Evolutionary conservation across 441 rosid species (phyloP).

Genomic region (Mallotus japonicus): DNA sequence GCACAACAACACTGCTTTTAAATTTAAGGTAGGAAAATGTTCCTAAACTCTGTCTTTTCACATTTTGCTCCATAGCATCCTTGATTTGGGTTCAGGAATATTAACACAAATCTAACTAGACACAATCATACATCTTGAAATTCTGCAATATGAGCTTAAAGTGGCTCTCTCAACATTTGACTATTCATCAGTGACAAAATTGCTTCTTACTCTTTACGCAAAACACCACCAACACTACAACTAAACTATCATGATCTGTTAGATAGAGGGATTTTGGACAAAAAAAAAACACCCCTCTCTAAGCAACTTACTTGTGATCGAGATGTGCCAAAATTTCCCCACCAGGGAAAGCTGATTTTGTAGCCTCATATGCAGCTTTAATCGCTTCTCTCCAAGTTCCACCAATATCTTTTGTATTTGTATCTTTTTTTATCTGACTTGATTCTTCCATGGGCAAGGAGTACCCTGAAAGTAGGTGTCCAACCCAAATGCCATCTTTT

Average conservation of each 20-base stretch:
- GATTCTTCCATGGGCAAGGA: slow-evolving; percentile 81
- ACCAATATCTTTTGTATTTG: slow-evolving; percentile 37
- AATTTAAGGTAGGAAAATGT: background rate
- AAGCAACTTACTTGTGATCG: slow-evolving; percentile 63
- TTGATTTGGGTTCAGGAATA: background rate
- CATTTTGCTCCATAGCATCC: background rate
- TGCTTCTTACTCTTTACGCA: background rate
- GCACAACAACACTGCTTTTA: too few relatives aligned
- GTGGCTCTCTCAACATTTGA: background rate
- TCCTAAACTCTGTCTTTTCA: background rate
- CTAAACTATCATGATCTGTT: background rate
- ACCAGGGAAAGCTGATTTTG: slow-evolving; percentile 67
- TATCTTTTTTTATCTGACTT: slow-evolving; percentile 34
- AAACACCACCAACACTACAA: background rate
- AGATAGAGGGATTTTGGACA: background rate
- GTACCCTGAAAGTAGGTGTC: slow-evolving; percentile 79
- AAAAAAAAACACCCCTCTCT: background rate
- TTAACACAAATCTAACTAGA: background rate
- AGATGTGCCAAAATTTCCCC: slow-evolving; percentile 77
- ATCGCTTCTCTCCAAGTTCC: slow-evolving; percentile 76
- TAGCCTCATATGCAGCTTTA: slow-evolving; percentile 64
- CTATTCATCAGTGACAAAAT: background rate
- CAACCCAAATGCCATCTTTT: slow-evolving; percentile 79
- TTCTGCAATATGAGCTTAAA: background rate
- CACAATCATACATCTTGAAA: background rate